These are phyloP conservation scores for Ceraceosorus bombacis DNA, from an alignment of 1,284 basidiomycete genomes.

Conservation along the genomic window DNA sequence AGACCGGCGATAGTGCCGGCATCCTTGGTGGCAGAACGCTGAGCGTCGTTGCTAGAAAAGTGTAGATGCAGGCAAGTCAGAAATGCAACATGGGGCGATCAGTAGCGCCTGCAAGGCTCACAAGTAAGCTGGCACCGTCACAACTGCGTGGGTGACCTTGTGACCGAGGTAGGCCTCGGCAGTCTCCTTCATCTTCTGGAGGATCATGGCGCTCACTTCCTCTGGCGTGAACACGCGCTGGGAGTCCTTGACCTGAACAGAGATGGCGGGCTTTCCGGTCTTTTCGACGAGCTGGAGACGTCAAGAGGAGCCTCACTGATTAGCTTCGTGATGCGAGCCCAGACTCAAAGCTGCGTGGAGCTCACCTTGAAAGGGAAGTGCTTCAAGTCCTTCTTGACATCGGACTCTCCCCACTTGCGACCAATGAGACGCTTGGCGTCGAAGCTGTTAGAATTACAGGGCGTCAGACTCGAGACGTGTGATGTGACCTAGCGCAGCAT, in stretches of 20 bases:
- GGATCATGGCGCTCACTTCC: slow-evolving; percentile 88
- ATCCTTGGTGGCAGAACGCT: slow-evolving; percentile 98
- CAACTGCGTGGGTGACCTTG: slow-evolving; percentile 89
- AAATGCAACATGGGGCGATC: too few species aligned
- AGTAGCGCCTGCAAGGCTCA: too few species aligned
- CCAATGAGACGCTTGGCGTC: slow-evolving; percentile 93
- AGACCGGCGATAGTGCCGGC: slow-evolving; percentile 95
- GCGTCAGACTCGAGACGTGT: not conserved
- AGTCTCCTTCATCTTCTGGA: slow-evolving; percentile 98
- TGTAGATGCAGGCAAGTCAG: too few species aligned
- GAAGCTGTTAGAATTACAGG: slow-evolving; percentile 52
- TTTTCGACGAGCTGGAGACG: slow-evolving; percentile 50
- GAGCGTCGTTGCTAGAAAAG: slow-evolving; percentile 70
- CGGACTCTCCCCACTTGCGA: slow-evolving; percentile 53
- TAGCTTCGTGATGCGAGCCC: too few species aligned
- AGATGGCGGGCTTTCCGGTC: slow-evolving; percentile 47
- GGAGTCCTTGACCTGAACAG: slow-evolving; percentile 40
- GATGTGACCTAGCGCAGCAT: not conserved
- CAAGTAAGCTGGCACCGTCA: slow-evolving; percentile 84
- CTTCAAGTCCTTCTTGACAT: slow-evolving; percentile 51
- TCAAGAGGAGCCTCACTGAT: too few species aligned
- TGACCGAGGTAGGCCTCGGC: slow-evolving; percentile 95
- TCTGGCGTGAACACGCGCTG: slow-evolving; percentile 57
- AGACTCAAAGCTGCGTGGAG: too few species aligned
- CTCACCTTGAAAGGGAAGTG: slow-evolving; percentile 45